A percentile compares a stretch with the other conserved stretches of the same genome.
phyloP scores from a whole-genome alignment of 768 basidiomycete genomes.

The Mycena pura region DNA sequence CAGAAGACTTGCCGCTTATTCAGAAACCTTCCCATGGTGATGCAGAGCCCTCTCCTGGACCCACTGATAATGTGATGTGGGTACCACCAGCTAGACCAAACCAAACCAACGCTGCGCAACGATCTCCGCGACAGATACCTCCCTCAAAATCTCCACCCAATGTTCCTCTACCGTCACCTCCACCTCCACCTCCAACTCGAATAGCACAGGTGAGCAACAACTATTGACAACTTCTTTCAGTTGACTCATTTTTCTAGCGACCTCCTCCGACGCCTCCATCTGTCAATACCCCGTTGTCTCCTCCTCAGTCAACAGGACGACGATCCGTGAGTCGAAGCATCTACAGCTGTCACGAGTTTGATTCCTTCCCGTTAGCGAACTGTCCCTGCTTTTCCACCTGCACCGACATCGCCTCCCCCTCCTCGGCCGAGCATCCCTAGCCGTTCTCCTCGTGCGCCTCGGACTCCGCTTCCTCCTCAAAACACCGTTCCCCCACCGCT shows the following conservation, averaged over 20 bases:
- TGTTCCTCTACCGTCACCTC: conserved; percentile 16
- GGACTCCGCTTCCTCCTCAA: conserved; percentile 2
- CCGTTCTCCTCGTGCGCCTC: conserved; percentile 10
- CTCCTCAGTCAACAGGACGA: neutral
- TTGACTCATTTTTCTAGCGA: conserved; percentile 1
- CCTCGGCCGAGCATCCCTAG: conserved; percentile 8
- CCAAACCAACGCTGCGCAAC: neutral
- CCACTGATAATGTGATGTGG: neutral
- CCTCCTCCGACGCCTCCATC: conserved; percentile 15
- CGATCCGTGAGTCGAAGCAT: conserved; percentile 1
- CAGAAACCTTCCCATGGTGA: conserved; percentile 18
- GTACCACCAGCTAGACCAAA: too few species aligned
- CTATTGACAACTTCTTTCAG: neutral
- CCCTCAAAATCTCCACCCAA: conserved; percentile 10
- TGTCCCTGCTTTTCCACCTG: conserved; percentile 18
- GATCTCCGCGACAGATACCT: conserved; percentile 9
- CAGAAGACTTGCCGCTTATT: conserved; percentile 20
- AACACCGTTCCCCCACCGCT: neutral
- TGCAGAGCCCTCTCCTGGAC: conserved; percentile 3
- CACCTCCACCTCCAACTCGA: too few species aligned
- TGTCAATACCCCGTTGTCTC: conserved; percentile 37
- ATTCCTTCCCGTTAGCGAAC: conserved; percentile 8
- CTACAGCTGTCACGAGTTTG: neutral
- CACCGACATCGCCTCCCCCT: conserved; percentile 43
- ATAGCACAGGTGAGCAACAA: neutral